phyloP scores from a whole-genome alignment of 495 filamentous ascomycete genomes.

The Aspergillus diversus region DNA sequence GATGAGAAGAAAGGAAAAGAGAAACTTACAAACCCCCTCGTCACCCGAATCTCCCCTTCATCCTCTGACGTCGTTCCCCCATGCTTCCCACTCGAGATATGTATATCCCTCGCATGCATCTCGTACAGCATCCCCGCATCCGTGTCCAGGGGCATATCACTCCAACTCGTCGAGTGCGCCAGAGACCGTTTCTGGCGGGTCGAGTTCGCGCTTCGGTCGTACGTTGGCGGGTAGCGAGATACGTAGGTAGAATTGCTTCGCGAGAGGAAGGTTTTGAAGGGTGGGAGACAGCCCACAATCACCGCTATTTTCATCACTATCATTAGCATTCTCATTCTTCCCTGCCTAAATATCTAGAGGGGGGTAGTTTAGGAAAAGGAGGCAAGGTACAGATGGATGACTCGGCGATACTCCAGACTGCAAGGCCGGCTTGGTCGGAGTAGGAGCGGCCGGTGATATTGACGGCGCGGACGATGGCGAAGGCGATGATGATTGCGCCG shows the following conservation, averaged over 20 bases:
- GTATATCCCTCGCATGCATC: constrained; percentile 6
- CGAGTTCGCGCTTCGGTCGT: constrained; percentile 10
- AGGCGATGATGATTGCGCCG: constrained; percentile 35
- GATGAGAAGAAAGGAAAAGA: neutral
- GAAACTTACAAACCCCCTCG: constrained; percentile 29
- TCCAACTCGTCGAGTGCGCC: constrained; percentile 5
- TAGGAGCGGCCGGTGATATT: constrained; percentile 31
- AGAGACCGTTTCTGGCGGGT: constrained; percentile 5
- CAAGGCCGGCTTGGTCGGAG: constrained; percentile 29
- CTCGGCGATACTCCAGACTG: constrained; percentile 39
- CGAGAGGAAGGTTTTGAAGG: constrained; percentile 42
- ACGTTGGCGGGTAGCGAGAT: constrained; percentile 8
- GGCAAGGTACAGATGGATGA: constrained; percentile 31
- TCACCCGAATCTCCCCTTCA: constrained; percentile 23
- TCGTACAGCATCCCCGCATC: constrained; percentile 13
- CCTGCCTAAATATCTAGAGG: no score
- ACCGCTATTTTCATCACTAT: no score
- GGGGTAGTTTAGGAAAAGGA: neutral
- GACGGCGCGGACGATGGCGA: constrained; percentile 36
- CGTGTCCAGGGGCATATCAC: constrained; percentile 14
- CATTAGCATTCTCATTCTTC: no score
- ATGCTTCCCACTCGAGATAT: constrained; percentile 10
- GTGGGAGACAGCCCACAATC: constrained; percentile 53
- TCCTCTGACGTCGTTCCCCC: constrained; percentile 3
- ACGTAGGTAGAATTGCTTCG: constrained; percentile 3